Percentiles rank a stretch among this genome's conserved stretches.
phyloP scores from a whole-genome alignment of 306 rosid genomes.

The Biancaea sappan region DNA sequence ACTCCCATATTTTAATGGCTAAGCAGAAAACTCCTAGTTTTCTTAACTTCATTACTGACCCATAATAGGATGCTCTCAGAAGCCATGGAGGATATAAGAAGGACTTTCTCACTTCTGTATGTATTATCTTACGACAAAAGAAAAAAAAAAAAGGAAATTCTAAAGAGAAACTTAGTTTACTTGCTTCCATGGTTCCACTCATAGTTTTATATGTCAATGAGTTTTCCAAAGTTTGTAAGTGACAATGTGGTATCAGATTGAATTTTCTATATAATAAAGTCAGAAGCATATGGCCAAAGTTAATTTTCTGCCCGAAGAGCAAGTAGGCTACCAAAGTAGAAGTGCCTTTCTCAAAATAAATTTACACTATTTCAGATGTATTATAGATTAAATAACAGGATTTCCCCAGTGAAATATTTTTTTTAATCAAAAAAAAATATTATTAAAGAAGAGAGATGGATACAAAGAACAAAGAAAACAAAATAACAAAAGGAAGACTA shows the following conservation, averaged over 20 bases:
- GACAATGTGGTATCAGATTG: background rate
- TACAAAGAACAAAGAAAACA: too few species aligned
- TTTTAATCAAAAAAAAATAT: too few species aligned
- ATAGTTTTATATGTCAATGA: background rate
- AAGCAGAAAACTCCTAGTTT: background rate
- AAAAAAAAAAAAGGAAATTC: background rate
- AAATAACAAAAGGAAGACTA: too few species aligned
- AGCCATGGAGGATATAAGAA: background rate
- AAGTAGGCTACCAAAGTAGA: background rate
- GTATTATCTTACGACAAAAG: background rate
- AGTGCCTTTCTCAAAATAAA: background rate
- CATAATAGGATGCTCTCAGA: background rate
- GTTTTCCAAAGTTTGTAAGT: background rate
- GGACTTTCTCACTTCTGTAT: background rate
- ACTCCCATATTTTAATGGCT: background rate
- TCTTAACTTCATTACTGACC: background rate
- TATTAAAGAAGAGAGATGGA: too few species aligned
- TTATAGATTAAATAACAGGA: background rate
- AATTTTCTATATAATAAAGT: background rate
- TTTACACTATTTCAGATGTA: background rate
- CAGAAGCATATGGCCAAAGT: background rate
- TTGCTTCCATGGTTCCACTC: background rate
- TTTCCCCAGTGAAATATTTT: background rate
- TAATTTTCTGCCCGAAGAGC: background rate
- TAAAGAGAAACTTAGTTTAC: background rate